Base-by-base conservation (phyloP, 1,139 yeast species). In the Candida buenavistaensis region DNA sequence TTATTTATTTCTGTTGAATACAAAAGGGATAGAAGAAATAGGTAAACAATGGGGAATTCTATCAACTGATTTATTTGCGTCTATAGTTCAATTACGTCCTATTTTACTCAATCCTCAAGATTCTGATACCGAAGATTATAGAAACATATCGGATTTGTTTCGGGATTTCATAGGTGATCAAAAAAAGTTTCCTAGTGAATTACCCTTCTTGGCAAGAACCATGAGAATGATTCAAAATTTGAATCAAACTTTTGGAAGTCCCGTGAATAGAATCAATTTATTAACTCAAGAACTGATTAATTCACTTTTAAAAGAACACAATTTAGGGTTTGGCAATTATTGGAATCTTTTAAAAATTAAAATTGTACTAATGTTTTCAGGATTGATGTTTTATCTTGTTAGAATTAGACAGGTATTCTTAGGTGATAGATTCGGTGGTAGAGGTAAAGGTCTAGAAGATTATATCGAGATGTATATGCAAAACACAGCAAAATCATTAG, bases 141-240 rank as follows among this genome's bases (percentile, higher is more conserved):
- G 52, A 7, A 49, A 47, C 28, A 46, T 56, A 23, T 47, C 52
- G 17, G 51, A 48, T n/a, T 39, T 59, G 28, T 38, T 64, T 23
- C 48, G 48, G 38, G 55, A 53, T 36, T 79, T 85, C 46, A 64
- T 85, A 40, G 59, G 75, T 37, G 89, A 83, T 50, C 71, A 80
- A 11, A 74, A 75, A 34, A 75, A 74, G 52, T 78, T 85, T 52
- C 95, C 95, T 1, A 58, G 78, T 39, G 82, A 79, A 37, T 56
- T 85, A 34, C 66, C 82, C 21, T 82, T 85, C 47, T 57, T 85
- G 10, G 78, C 85, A 33, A 63, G 92, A 48, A 72, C 87, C 8
- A 81, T 82, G 82, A 63, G 90, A 39, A 82, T 84, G 65, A 72
- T 85, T 36, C 92, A 83, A 54, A 80, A 80, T 24, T 58, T 82